A percentile compares a stretch with the other conserved stretches of the same genome.
Evolutionary conservation across 176 grass and related monocot species (phyloP).

Genomic region (Bolboschoenus planiculmis): DNA sequence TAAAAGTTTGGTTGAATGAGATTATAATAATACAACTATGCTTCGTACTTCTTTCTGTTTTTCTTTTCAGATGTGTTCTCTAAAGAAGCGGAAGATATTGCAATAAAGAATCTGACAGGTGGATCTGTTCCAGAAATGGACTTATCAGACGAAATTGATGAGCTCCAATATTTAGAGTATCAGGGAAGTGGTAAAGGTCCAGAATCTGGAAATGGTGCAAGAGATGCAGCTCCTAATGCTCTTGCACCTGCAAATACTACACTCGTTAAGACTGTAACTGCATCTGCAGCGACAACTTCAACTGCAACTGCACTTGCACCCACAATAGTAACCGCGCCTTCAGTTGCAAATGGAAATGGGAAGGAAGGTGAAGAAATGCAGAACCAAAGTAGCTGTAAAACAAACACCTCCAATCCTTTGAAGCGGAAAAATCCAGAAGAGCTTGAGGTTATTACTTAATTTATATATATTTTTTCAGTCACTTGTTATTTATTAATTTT

Average conservation of each 20-base stretch:
- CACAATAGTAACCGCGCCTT: background rate
- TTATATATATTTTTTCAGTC: background rate
- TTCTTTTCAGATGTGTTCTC: slow-evolving; percentile 22
- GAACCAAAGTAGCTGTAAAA: background rate
- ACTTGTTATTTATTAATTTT: background rate
- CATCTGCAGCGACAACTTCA: background rate
- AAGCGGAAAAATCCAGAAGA: slow-evolving; percentile 55
- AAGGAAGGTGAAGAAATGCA: slow-evolving; percentile 30
- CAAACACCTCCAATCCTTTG: slow-evolving; percentile 19
- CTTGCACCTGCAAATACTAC: background rate
- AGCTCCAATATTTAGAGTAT: slow-evolving; percentile 30
- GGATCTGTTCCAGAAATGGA: slow-evolving; percentile 13
- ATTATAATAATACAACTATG: slow-evolving; percentile 4
- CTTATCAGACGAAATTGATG: slow-evolving; percentile 34
- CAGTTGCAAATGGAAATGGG: slow-evolving; percentile 23
- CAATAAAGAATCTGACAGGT: slow-evolving; percentile 34
- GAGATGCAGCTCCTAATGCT: background rate
- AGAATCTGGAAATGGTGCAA: background rate
- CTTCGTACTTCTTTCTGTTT: slow-evolving; percentile 5
- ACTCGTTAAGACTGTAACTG: background rate
- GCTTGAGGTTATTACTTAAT: slow-evolving; percentile 51
- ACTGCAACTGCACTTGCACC: background rate
- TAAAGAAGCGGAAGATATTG: slow-evolving; percentile 38
- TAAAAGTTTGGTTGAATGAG: slow-evolving; percentile 31
- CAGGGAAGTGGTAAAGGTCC: slow-evolving; percentile 26